phyloP scores from a whole-genome alignment of 495 filamentous ascomycete genomes.

The Aspergillus sparsus region DNA sequence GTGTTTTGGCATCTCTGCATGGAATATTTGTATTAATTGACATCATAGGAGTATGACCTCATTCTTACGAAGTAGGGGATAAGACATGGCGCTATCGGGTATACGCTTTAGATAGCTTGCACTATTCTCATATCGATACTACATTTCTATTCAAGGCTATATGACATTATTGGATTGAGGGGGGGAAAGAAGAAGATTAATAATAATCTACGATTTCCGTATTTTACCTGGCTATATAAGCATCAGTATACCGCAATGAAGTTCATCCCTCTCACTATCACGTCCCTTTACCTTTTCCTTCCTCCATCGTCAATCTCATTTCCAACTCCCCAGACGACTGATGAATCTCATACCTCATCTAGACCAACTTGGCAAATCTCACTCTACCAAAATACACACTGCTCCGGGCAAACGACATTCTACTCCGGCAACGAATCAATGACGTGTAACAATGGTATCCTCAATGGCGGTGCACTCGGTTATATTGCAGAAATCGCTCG shows the following conservation, averaged over 20 bases:
- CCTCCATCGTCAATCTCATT: background rate
- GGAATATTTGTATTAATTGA: background rate
- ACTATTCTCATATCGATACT: no score
- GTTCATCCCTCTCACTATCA: no score
- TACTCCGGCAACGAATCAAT: constrained; percentile 15
- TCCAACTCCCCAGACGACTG: background rate
- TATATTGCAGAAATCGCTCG: constrained; percentile 12
- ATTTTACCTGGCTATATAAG: no score
- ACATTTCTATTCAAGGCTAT: no score
- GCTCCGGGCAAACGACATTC: constrained; percentile 18
- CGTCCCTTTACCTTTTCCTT: background rate
- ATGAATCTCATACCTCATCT: background rate
- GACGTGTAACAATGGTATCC: constrained; percentile 7
- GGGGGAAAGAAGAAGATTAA: no score
- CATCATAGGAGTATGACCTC: background rate
- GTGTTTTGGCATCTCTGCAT: background rate
- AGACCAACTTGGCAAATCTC: constrained; percentile 14
- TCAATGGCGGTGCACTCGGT: constrained; percentile 18
- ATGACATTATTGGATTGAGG: no score
- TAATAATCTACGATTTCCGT: no score
- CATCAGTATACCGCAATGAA: no score
- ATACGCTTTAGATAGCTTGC: no score
- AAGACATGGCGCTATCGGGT: no score
- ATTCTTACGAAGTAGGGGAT: background rate
- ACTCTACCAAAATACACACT: constrained; percentile 14